Evolutionary conservation across 2,329 filamentous ascomycete genomes (phyloP).

Genomic region (Botrytis deweyae): DNA sequence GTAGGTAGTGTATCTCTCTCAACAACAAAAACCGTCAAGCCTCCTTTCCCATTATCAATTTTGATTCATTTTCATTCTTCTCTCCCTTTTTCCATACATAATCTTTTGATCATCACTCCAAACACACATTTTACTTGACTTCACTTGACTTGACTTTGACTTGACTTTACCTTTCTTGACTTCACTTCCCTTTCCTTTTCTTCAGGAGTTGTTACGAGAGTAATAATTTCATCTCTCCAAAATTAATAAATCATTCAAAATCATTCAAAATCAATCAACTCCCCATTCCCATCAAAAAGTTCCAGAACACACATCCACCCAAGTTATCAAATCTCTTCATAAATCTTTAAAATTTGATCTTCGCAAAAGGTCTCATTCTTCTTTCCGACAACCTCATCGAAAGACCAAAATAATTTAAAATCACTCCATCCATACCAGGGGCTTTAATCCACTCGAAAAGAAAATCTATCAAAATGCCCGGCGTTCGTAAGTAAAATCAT

Average conservation of each 20-base stretch:
- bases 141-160: no score
- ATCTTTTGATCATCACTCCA: neutral
- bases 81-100: neutral
- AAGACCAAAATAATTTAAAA: conserved; percentile 9
- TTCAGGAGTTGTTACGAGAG: neutral
- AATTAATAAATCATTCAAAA: neutral
- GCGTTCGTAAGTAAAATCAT: conserved; percentile 35
- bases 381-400: neutral
- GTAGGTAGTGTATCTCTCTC: neutral
- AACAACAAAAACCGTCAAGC: neutral
- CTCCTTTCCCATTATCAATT: neutral
- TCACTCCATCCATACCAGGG: conserved; percentile 2
- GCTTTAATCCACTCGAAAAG: conserved; percentile 7
- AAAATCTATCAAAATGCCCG: conserved; percentile 34
- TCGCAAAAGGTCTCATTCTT: conserved; percentile 5
- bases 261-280: neutral
- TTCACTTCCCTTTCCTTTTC: neutral
- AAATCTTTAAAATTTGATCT: conserved; percentile 12
- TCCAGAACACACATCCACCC: neutral
- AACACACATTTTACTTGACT: neutral
- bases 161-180: no score
- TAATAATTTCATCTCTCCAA: neutral
- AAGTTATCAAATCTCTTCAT: conserved; percentile 10
- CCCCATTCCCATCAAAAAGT: neutral
- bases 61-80: neutral